Base-by-base conservation (phyloP, 2,329 filamentous ascomycete species). In the Cordyceps fumosorosea region DNA sequence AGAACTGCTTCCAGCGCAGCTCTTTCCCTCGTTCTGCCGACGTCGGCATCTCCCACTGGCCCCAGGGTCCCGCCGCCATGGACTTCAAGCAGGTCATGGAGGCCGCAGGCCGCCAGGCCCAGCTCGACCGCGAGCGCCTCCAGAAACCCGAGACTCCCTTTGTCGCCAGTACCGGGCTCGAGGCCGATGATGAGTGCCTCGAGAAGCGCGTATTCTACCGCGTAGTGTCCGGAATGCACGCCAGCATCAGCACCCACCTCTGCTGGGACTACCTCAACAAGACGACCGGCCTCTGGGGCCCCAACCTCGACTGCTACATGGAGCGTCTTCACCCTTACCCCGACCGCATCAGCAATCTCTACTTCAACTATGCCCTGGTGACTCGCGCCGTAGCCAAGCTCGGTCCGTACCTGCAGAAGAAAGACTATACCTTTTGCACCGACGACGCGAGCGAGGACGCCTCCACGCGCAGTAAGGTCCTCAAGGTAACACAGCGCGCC, bases 121-220 rank as follows among this genome's bases (percentile, higher is more conserved):
- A 83, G 64, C 81, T 89, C 50, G 81, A 86, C 69, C 80, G 88
- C 61, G 69, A 75, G 56, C 74, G 74, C 5, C 68, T 71, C 40
- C 65, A 70, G 29, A 69, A 78, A 47, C 81, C 83, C 32, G 81
- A 84, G 63, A 81, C 81, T 3, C 81, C 82, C 0, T 85, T 87
- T 55, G 81, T 86, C 54, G 81, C 86, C 56, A 83, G 84, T 68
- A 85, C 84, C 8, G 83, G 84, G 0, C 79, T 93, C 56, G 90
- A 95, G 66, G 81, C 87, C 54, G 92, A 96, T 67, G 93, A 97
- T 68, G 90, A 96, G 71, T 99, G 95, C 70, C 78, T 99, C 26
- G 95, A 99, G 80, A 98, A 99, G 82, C 89, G 95, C n/a, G 95
- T 98, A 44, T 99, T 99, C 74, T 95, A 98, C 77, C 85, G 93